phyloP scores from a whole-genome alignment of 2,329 filamentous ascomycete genomes.

The Cladosporium sp. region DNA sequence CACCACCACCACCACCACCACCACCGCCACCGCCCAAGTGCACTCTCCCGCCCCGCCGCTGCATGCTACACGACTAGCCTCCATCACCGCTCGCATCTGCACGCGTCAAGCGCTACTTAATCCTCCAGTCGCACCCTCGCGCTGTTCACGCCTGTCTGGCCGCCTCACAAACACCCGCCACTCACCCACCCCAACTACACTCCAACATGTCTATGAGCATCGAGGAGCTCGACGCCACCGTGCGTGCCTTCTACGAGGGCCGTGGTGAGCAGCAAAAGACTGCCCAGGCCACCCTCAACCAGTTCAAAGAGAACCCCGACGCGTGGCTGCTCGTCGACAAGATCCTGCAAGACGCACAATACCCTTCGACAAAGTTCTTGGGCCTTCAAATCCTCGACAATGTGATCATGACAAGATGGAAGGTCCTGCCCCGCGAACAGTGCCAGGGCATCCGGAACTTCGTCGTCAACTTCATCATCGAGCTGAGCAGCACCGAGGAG shows the following conservation, averaged over 20 bases:
- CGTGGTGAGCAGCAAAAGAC: constrained; percentile 95
- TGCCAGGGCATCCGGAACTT: constrained; percentile 99
- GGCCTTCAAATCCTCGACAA: constrained; percentile 95
- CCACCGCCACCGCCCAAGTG: constrained; percentile 10
- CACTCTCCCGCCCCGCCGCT: constrained; percentile 20
- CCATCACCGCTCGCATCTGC: constrained; percentile 30
- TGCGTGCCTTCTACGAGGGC: constrained; percentile 96
- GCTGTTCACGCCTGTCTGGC: constrained; percentile 20
- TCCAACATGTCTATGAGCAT: constrained; percentile 67
- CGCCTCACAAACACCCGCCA: constrained; percentile 15
- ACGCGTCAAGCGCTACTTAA: constrained; percentile 30
- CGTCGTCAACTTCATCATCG: constrained; percentile 96
- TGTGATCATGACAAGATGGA: constrained; percentile 99
- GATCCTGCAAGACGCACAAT: constrained; percentile 88
- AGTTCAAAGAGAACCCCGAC: constrained; percentile 99
- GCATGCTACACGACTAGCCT: constrained; percentile 31
- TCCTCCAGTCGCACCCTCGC: constrained; percentile 26
- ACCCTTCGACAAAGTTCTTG: constrained; percentile 95
- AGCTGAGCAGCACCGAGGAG: constrained; percentile 87
- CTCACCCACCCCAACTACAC: constrained; percentile 1
- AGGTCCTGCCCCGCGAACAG: constrained; percentile 92
- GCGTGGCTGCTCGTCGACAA: constrained; percentile 97
- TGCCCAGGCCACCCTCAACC: constrained; percentile 85
- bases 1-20: constrained; percentile 12
- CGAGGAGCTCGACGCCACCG: constrained; percentile 92